phyloP scores from a whole-genome alignment of 345 rosid species.

The Cardamine chenopodiifolia region DNA sequence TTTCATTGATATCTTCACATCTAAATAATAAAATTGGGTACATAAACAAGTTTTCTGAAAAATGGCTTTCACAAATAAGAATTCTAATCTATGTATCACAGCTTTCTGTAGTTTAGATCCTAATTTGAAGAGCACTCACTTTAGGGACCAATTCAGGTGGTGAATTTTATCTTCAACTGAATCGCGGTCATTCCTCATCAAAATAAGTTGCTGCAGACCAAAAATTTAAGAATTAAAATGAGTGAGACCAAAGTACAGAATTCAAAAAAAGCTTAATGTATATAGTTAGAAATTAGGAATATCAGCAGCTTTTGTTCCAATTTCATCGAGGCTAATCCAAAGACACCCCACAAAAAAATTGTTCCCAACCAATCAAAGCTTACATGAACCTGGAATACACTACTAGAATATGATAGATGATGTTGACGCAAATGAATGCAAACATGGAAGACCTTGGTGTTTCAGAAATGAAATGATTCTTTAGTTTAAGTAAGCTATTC shows the following conservation, averaged over 20 bases:
- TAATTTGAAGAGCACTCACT: slow-evolving; percentile 50
- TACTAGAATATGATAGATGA: not conserved
- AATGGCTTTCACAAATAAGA: not conserved
- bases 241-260: not conserved
- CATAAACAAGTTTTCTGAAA: not conserved
- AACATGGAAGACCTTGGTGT: not conserved
- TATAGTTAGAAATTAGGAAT: not conserved
- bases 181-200: slow-evolving; percentile 81
- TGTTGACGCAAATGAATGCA: not conserved
- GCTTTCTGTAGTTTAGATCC: not conserved
- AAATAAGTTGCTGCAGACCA: slow-evolving; percentile 64
- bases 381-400: not conserved
- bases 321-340: not conserved
- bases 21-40: slow-evolving; percentile 47
- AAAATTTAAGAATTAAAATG: not conserved
- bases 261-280: not conserved
- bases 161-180: slow-evolving; percentile 84
- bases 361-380: slow-evolving; percentile 11
- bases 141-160: slow-evolving; percentile 81
- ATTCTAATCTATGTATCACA: not conserved
- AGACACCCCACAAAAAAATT: not conserved
- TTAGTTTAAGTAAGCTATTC: not conserved
- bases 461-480: not conserved
- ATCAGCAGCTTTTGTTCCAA: not conserved
- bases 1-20: slow-evolving; percentile 49